Conservation (phyloP, 169 alveolate genomes). For the Eimeria sp. region DNA sequence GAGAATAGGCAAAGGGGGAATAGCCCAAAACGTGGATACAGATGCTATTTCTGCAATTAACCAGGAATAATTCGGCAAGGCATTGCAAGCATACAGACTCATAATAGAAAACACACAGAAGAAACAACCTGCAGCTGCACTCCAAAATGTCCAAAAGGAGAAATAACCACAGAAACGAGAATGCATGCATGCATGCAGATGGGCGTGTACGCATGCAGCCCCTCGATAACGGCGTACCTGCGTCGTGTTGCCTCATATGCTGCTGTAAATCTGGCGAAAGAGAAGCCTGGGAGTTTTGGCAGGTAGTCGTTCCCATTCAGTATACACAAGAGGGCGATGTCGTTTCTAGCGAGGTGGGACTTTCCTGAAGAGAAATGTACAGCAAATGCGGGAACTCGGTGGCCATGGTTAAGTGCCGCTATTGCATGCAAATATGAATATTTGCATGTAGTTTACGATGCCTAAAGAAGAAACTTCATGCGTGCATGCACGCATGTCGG, state of each 20-base stretch:
- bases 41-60: too few relatives aligned
- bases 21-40: too few relatives aligned
- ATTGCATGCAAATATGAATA: too few relatives aligned
- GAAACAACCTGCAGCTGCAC: neutral
- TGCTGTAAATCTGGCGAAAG: conserved; percentile 83
- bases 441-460: too few relatives aligned
- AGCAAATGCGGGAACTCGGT: too few relatives aligned
- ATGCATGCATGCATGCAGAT: neutral
- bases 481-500: too few relatives aligned
- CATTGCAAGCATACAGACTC: too few relatives aligned
- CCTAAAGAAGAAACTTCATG: too few relatives aligned
- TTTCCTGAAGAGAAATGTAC: conserved; percentile 9
- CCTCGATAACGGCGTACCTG: neutral
- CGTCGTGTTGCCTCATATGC: conserved; percentile 80
- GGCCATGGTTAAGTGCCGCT: too few relatives aligned
- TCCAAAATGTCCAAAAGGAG: neutral
- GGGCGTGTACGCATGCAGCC: too few relatives aligned
- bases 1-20: neutral
- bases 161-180: neutral
- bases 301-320: conserved; percentile 87
- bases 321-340: conserved; percentile 84
- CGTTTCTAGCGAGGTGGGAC: conserved; percentile 80
- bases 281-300: conserved; percentile 86
- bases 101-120: neutral
- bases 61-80: too few relatives aligned